Evolutionary conservation across 2,329 filamentous ascomycete species (phyloP).

Genomic region (Tolypocladium ophioglossoides): DNA sequence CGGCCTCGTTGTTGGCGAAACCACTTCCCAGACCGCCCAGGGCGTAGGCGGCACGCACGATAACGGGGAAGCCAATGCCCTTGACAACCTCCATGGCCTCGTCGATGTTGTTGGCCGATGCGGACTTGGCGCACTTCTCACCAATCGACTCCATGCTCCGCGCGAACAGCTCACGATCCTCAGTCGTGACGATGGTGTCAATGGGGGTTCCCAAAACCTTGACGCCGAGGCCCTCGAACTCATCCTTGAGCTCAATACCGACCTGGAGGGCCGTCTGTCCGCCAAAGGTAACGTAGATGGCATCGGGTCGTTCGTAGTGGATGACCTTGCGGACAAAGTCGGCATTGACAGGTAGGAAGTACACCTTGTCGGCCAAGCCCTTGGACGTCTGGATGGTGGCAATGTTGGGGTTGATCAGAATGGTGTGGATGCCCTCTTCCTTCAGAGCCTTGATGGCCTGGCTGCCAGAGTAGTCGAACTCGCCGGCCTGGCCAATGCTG

Average conservation of each 20-base stretch:
- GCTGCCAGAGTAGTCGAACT: conserved; percentile 97
- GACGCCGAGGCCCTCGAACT: conserved; percentile 86
- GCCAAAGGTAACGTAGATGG: conserved; percentile 96
- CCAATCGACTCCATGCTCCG: conserved; percentile 97
- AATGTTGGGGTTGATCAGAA: conserved; percentile 98
- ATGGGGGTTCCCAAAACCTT: conserved; percentile 94
- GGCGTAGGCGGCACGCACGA: conserved; percentile 92
- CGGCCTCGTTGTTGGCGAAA: conserved; percentile 78
- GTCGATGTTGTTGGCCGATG: conserved; percentile 77
- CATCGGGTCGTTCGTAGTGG: conserved; percentile 84
- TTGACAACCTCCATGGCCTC: conserved; percentile 85
- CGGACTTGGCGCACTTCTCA: conserved; percentile 96
- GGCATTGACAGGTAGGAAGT: conserved; percentile 93
- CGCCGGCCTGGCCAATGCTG: conserved; percentile 94
- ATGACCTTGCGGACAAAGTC: conserved; percentile 98
- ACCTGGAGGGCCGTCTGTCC: conserved; percentile 95
- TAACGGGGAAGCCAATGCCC: conserved; percentile 90
- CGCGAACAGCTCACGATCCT: conserved; percentile 94
- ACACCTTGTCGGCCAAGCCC: conserved; percentile 95
- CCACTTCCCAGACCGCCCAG: conserved; percentile 91
- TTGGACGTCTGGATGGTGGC: conserved; percentile 98
- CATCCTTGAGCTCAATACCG: conserved; percentile 94
- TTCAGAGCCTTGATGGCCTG: conserved; percentile 98
- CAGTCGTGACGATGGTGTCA: conserved; percentile 95
- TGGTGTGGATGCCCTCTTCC: conserved; percentile 95